Conservation (phyloP, 2,329 filamentous ascomycete species). For the Epichloe amarillans region DNA sequence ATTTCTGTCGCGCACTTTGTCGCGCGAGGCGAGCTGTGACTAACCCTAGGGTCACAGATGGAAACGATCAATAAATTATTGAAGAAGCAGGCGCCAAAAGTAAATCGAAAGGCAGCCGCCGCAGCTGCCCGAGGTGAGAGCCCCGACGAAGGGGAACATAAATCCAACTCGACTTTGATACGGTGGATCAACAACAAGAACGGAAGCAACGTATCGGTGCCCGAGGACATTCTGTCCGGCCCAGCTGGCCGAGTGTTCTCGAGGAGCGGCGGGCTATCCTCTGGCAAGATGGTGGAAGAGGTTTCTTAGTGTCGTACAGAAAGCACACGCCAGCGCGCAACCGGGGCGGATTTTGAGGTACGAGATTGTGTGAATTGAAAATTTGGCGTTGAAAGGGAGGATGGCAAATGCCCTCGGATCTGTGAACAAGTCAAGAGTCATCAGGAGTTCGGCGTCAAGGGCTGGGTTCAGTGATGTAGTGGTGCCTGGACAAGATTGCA, state of each 20-base stretch:
- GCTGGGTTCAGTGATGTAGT: too few relatives aligned
- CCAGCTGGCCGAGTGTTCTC: slow-evolving; percentile 49
- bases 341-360: background rate
- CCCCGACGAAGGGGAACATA: slow-evolving; percentile 32
- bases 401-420: too few relatives aligned
- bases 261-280: slow-evolving; percentile 16
- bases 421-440: too few relatives aligned
- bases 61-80: slow-evolving; percentile 85
- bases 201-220: slow-evolving; percentile 50
- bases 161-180: slow-evolving; percentile 47
- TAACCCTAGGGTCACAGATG: slow-evolving; percentile 39
- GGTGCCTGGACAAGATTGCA: too few relatives aligned
- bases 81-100: slow-evolving; percentile 73
- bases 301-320: slow-evolving; percentile 24
- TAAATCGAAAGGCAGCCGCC: slow-evolving; percentile 38
- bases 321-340: background rate
- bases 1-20: too few relatives aligned
- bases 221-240: slow-evolving; percentile 52
- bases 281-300: slow-evolving; percentile 41
- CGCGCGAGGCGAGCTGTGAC: background rate
- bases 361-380: background rate
- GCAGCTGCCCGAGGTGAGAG: slow-evolving; percentile 32
- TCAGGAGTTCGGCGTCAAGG: too few relatives aligned
- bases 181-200: slow-evolving; percentile 58
- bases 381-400: too few relatives aligned